Evolutionary conservation across 164 flowering plant genomes (phyloP), one percentile per base, ranked within the genome.

Genomic region (Amborella trichopoda): DNA sequence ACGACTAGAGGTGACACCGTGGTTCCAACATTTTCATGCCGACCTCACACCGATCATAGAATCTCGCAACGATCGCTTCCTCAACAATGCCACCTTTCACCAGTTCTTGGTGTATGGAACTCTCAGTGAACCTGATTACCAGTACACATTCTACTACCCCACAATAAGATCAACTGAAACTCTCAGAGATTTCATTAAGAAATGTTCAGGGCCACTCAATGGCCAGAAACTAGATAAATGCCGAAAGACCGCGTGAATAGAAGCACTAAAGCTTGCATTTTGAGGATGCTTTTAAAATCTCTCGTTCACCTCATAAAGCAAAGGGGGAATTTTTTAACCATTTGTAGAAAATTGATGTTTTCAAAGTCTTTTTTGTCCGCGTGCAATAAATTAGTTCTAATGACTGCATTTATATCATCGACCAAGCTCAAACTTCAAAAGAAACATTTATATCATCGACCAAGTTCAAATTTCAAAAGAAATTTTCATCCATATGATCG

Each of bases 1-100:
- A 2, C 44, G 48, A 53, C 19, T 30, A 20, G 68, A 64, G 64
- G 68, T 59, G 55, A 64, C 68, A 3, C 63, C 68, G 25, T 64
- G 68, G 68, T 53, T 34, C 42, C 22, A 33, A 2, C 20, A 23
- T 0, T 59, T 53, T 34, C 56, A 32, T 1, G 23, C 51, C 3
- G 63, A 63, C 22, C 1, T 53, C 13, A 58, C 67, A 4, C 63
- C 63, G 5, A 63, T 59, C 6, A 58, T 63, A 21, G 49, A 30
- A 3, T 59, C 68, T 24, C 46, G 49, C 13, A 24, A 47, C 23
- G 68, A 64, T 25, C 52, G 58, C 3, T 19, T 59, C 45, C 40
- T 54, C 2, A 40, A 64, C 17, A 62, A 62, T 0, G 56, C 64
- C 10, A 64, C 68, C 3, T 64, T 64, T 54, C 68, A 64, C 23